Conservation (phyloP, 139 green algal genomes). For the Auxenochlorella protothecoides region DNA sequence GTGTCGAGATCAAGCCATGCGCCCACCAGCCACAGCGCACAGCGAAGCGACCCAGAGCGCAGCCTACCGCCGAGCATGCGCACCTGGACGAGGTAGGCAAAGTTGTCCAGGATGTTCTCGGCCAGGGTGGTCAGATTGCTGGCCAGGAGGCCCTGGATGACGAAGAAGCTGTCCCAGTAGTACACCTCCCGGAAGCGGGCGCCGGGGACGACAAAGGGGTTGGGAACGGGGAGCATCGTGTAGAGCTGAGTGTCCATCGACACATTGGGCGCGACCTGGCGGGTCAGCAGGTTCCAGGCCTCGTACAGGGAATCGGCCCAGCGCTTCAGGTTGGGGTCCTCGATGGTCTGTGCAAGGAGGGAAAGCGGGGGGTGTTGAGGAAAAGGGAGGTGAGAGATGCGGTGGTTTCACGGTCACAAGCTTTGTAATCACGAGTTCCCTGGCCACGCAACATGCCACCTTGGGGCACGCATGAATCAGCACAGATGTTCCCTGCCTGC, state of each 20-base stretch:
- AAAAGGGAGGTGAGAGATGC: too few species aligned
- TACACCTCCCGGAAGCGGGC: conserved; percentile 78
- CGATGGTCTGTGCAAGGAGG: too few species aligned
- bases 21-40: conserved; percentile 61
- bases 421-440: too few species aligned
- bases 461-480: too few species aligned
- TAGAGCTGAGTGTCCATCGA: conserved; percentile 9
- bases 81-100: background rate
- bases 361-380: too few species aligned
- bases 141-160: conserved; percentile 69
- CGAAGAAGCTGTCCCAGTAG: conserved; percentile 87
- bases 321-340: too few species aligned
- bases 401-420: too few species aligned
- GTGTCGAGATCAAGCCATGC: conserved; percentile 45
- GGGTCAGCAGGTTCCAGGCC: background rate
- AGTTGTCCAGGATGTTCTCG: background rate
- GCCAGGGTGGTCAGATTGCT: conserved; percentile 44
- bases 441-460: too few species aligned
- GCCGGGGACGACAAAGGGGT: conserved; percentile 66
- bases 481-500: too few species aligned
- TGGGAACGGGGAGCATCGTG: conserved; percentile 67
- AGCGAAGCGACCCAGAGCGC: conserved; percentile 64
- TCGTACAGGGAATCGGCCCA: too few species aligned
- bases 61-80: conserved; percentile 20
- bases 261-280: conserved; percentile 10